Evolutionary conservation across 2,329 filamentous ascomycete genomes (phyloP).

Genomic region (Verticillium nonalfalfae): DNA sequence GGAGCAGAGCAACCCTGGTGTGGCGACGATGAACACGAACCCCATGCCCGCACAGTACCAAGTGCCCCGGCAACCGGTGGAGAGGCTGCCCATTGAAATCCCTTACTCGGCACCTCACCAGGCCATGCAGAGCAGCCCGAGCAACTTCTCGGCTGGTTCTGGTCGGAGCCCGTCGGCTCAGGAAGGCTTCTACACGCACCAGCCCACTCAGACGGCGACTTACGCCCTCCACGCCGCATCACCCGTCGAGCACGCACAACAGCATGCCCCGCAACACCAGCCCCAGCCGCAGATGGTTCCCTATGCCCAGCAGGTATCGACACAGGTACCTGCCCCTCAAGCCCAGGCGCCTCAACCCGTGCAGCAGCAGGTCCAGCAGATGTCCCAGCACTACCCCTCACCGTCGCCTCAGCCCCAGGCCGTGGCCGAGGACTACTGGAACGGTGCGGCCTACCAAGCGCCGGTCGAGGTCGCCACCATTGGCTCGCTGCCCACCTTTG

Average conservation of each 20-base stretch:
- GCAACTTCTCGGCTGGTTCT: slow-evolving; percentile 49
- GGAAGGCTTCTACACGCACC: slow-evolving; percentile 52
- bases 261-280: slow-evolving; percentile 27
- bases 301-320: slow-evolving; percentile 25
- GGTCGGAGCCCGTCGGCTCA: slow-evolving; percentile 47
- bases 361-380: slow-evolving; percentile 22
- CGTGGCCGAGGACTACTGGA: slow-evolving; percentile 45
- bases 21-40: slow-evolving; percentile 54
- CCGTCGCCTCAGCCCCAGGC: slow-evolving; percentile 29
- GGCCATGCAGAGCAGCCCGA: slow-evolving; percentile 53
- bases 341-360: background rate
- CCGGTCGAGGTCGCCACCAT: slow-evolving; percentile 52
- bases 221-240: slow-evolving; percentile 42
- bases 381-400: slow-evolving; percentile 16
- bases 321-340: slow-evolving; percentile 8
- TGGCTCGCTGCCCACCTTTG: slow-evolving; percentile 43
- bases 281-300: slow-evolving; percentile 25
- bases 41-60: slow-evolving; percentile 44
- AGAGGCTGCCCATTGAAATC: slow-evolving; percentile 41
- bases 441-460: slow-evolving; percentile 42
- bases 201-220: slow-evolving; percentile 37
- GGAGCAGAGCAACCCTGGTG: slow-evolving; percentile 54
- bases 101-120: slow-evolving; percentile 41
- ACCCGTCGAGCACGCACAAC: slow-evolving; percentile 36
- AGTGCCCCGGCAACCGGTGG: slow-evolving; percentile 38